Conservation (phyloP, 768 basidiomycete species). For the Suillus variegatus region DNA sequence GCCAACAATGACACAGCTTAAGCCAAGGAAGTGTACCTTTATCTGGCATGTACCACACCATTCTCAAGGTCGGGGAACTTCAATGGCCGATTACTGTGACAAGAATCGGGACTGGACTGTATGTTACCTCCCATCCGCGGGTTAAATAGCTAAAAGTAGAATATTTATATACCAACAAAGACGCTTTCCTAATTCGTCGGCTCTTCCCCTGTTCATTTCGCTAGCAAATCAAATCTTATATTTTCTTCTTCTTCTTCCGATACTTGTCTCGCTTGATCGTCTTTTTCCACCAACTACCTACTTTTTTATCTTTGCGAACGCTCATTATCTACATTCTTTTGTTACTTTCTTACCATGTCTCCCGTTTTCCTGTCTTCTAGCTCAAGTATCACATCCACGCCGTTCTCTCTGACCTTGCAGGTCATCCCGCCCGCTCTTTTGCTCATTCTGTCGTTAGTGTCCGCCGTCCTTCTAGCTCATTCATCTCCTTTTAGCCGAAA, state of each 20-base stretch:
- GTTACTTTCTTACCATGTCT: background rate
- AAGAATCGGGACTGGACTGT: background rate
- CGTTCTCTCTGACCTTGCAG: background rate
- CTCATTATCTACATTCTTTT: slow-evolving; percentile 7
- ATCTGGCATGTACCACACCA: background rate
- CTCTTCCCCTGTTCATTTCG: slow-evolving; percentile 5
- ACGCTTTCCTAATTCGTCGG: background rate
- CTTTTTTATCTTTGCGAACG: background rate
- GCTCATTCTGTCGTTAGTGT: slow-evolving; percentile 24
- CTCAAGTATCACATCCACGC: background rate
- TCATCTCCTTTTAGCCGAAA: slow-evolving; percentile 14
- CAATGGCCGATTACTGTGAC: background rate
- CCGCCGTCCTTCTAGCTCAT: slow-evolving; percentile 15
- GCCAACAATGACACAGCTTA: background rate
- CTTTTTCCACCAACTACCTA: background rate
- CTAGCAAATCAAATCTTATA: slow-evolving; percentile 7
- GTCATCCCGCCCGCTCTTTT: slow-evolving; percentile 27
- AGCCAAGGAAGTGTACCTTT: background rate
- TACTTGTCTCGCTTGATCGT: background rate
- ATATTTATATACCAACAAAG: background rate
- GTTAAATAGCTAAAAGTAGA: background rate
- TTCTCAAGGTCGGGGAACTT: background rate
- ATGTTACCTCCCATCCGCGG: background rate
- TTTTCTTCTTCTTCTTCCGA: background rate
- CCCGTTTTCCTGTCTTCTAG: background rate